phyloP scores from a whole-genome alignment of 148 eudicot genomes.

The Drosera capensis region DNA sequence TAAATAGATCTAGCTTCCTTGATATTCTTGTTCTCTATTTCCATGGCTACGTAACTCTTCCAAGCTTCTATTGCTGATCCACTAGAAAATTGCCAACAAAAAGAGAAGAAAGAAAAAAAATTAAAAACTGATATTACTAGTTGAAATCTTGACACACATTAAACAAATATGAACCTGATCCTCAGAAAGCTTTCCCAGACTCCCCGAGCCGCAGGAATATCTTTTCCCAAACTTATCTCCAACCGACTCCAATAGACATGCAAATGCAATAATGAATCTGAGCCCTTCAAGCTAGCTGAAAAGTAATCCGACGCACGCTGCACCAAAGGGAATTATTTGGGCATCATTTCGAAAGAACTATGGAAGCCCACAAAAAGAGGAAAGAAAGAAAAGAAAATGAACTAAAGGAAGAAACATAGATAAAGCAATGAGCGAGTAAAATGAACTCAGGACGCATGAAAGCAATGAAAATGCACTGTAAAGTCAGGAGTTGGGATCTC shows the following conservation, averaged over 20 bases:
- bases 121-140: background rate
- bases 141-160: background rate
- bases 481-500: too few species aligned
- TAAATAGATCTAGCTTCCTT: slow-evolving; percentile 81
- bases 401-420: too few species aligned
- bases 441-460: too few species aligned
- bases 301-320: slow-evolving; percentile 91
- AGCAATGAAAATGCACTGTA: too few species aligned
- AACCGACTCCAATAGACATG: slow-evolving; percentile 82
- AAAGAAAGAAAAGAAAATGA: background rate
- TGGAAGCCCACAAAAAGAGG: background rate
- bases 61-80: slow-evolving; percentile 71
- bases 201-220: slow-evolving; percentile 78
- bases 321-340: background rate
- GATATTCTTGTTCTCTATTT: slow-evolving; percentile 49
- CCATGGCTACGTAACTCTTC: slow-evolving; percentile 78
- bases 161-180: slow-evolving; percentile 29
- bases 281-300: slow-evolving; percentile 47
- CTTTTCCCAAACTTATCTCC: slow-evolving; percentile 50
- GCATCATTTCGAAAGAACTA: background rate
- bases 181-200: slow-evolving; percentile 95
- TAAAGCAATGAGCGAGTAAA: too few species aligned
- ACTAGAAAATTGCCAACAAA: slow-evolving; percentile 38
- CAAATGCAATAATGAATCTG: slow-evolving; percentile 48
- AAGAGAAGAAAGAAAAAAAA: background rate